Evolutionary conservation across 768 basidiomycete genomes (phyloP).

Genomic region (Lactifluus volemus): DNA sequence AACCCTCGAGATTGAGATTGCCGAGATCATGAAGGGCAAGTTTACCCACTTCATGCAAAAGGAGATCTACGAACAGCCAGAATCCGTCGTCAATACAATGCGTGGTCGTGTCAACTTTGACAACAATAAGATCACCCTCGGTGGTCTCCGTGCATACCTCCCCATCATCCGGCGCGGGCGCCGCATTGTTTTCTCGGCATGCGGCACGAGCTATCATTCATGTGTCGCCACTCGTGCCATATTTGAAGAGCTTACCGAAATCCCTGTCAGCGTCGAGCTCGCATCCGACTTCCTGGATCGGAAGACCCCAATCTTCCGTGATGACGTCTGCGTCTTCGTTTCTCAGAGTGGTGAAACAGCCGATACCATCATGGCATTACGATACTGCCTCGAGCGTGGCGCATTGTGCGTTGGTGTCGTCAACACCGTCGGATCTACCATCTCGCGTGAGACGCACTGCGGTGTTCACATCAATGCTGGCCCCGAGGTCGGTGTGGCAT

Average conservation of each 20-base stretch:
- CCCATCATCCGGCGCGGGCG: conserved; percentile 92
- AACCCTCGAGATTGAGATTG: conserved; percentile 95
- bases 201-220: conserved; percentile 97
- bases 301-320: conserved; percentile 98
- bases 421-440: conserved; percentile 96
- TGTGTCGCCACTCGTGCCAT: conserved; percentile 94
- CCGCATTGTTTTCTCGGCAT: conserved; percentile 95
- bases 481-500: conserved; percentile 98
- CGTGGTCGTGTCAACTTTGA: conserved; percentile 99
- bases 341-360: conserved; percentile 99
- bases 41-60: conserved; percentile 99
- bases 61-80: conserved; percentile 98
- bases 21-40: conserved; percentile 99
- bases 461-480: conserved; percentile 99
- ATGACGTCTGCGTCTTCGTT: conserved; percentile 93
- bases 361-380: conserved; percentile 91
- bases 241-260: conserved; percentile 98
- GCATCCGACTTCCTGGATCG: conserved; percentile 98
- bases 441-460: conserved; percentile 97
- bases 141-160: conserved; percentile 91
- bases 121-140: conserved; percentile 80
- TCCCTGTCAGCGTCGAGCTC: conserved; percentile 93
- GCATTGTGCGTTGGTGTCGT: conserved; percentile 96
- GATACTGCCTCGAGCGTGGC: conserved; percentile 94
- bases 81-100: conserved; percentile 99